Evolutionary conservation across 73 alveolate genomes (phyloP).

Genomic region (Effrenium voratum): DNA sequence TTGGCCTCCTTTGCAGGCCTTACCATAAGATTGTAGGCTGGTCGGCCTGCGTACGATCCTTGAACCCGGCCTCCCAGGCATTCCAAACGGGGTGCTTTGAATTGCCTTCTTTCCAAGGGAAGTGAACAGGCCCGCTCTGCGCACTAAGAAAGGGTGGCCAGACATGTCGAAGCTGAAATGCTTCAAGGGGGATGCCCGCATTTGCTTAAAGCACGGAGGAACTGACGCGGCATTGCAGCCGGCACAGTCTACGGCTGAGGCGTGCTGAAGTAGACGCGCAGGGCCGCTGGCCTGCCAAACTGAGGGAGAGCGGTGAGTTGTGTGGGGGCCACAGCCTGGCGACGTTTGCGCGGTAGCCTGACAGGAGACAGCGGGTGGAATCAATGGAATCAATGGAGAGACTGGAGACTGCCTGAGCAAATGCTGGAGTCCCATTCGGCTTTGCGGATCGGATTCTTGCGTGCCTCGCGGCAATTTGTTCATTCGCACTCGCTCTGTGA

Average conservation of each 20-base stretch:
- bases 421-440: slow-evolving; percentile 94
- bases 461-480: neutral
- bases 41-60: too few species aligned
- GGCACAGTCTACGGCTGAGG: neutral
- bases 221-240: neutral
- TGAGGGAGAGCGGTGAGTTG: neutral
- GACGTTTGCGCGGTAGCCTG: slow-evolving; percentile 62
- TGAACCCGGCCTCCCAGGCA: too few species aligned
- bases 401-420: slow-evolving; percentile 41
- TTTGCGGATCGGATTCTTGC: slow-evolving; percentile 89
- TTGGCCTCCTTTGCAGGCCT: too few species aligned
- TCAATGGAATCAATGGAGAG: neutral
- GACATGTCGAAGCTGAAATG: neutral
- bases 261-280: slow-evolving; percentile 79
- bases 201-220: neutral
- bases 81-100: too few species aligned
- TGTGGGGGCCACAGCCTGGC: neutral
- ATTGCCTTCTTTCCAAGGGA: too few species aligned
- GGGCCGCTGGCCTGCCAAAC: slow-evolving; percentile 34
- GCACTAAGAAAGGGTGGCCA: neutral
- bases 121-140: too few species aligned
- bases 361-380: neutral
- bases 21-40: too few species aligned
- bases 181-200: neutral
- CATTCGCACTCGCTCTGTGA: neutral